Conservation (phyloP, 176 grass and related monocot species). For the Hordeum vulgare region MorexV3_pseudomolecules_assembly NC_058521.1:59014212-59014711, state of each 20-base stretch:
- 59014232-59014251: background rate
- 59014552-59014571: no score
- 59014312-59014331: background rate
- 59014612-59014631: no score
- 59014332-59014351: background rate
- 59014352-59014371: background rate
- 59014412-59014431: background rate
- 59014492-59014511: background rate
- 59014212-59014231: background rate
- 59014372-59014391: no score
- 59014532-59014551: no score
- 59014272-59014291: background rate
- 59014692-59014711: no score
- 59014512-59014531: background rate
- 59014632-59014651: no score
- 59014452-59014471: background rate
- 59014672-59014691: no score
- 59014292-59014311: background rate
- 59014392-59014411: background rate
- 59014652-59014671: no score
- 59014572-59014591: no score
- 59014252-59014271: background rate
- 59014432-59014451: no score
- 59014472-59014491: background rate
- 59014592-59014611: rapidly evolving